Evolutionary conservation across 2,329 filamentous ascomycete genomes (phyloP), one percentile per base, ranked within the genome.

Genomic region (Kalaharituber pfeilii): DNA sequence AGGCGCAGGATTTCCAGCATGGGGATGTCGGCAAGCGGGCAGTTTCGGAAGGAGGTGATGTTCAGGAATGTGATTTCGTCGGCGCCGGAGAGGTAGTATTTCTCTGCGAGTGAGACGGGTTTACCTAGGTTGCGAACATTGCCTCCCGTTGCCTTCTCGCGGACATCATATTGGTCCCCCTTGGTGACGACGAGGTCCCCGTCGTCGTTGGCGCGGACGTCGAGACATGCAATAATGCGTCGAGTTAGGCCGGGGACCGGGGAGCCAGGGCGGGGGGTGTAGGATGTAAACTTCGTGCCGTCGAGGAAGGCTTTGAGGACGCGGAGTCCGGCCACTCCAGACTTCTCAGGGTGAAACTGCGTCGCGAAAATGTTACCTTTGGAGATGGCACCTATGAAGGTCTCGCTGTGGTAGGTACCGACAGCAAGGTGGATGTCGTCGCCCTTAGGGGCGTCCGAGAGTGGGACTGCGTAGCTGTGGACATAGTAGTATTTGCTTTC

Each of bases 401-500:
- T 82, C 70, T 98, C 87, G 13, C 77, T 72, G 28, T 88, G 88
- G 68, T 98, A 98, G 15, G 77, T 80, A 18, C 82, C 88, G 2
- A 85, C 94, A 1, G 91, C 91, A n/a, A 96, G 83, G 7, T 80
- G 79, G 89, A 91, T 98, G 25, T 89, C 91, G 29, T 83, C 73
- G 20, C 59, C 50, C 5, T 51, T 51, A 69, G 95, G 87, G n/a
- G 42, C 42, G 47, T 76, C 69, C 52, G 71, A 70, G 67, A 95
- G 94, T 2, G 82, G 82, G 25, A 80, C 81, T 55, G 87, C 88
- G 70, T 91, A 98, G 1, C 86, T 88, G 73, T 98, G 91, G 54
- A 98, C 89, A 66, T 98, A 98, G 72, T 98, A 98, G 73, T 98
- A 98, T 69, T 96, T 98, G 66, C 85, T 94, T 52, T 76, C 75